Evolutionary conservation across 2,329 filamentous ascomycete genomes (phyloP), one percentile per base, ranked within the genome.

Genomic region (Venturia oleaginea): DNA sequence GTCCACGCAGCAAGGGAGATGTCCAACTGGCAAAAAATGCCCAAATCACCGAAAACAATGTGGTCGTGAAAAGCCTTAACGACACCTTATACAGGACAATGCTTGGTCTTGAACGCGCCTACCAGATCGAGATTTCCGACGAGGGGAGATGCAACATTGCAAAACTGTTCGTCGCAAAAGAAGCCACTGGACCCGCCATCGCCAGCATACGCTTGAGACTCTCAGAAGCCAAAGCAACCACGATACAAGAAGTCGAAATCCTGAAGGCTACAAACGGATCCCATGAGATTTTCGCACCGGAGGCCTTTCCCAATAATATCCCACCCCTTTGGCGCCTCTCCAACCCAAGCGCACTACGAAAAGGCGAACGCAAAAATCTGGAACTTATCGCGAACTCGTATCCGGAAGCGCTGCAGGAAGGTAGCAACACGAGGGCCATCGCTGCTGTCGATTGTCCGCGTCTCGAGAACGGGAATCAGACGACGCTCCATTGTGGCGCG

Each of bases 401-500:
- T 19, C 11, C 51, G 2, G 27, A 55, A 30, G 27, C 51, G 4
- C 51, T 55, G 1, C 27, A 55, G 24, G 51, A 55, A 55, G 51
- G 51, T 30, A 55, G 34, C 27, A 55, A 55, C 27, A 55, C 51
- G 8, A 55, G 8, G 30, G 51, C 51, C 27, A 19, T 55, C 4
- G 51, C 51, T 11, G 51, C 27, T 32, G 19, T 55, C 51, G 51
- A 55, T n/a, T 62, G 61, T 19, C 61, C 61, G 17, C 61, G 61
- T 2, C 38, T 32, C 61, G 61, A 62, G 27, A 62, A 62, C 17
- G 61, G 61, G 3, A 32, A 43, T 24, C 61, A 62, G 32, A 62
- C 61, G 46, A 62, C 61, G 1, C 40, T 37, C 24, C 38, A 37
- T 37, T 62, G 46, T n/a, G 61, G 61, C 46, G 61, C 30, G 4